Evolutionary conservation across 1,284 basidiomycete species (phyloP), one percentile per base, ranked within the genome.

Genomic region (Meira miltonrushii): DNA sequence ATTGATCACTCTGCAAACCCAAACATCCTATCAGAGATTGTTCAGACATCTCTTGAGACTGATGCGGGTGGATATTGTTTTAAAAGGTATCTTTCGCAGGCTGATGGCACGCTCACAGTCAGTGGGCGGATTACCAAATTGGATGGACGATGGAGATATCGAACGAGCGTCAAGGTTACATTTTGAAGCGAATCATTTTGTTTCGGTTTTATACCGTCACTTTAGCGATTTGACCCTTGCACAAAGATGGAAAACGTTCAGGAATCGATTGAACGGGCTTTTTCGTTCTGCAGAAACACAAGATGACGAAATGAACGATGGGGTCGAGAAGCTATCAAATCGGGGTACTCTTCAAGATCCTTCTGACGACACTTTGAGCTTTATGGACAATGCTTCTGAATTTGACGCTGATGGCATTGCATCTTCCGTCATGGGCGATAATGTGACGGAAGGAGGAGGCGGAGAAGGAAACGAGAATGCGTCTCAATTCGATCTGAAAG

Each of bases 41-140:
- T 69, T 70, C 66, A 70, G 68, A 33, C 38, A 66, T 50, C 61
- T 72, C 10, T 38, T 72, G 39, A 62, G 64, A 37, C 43, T 72
- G 55, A 67, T 67, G 25, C 43, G 68, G 19, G 66, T 66, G 37
- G 62, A 67, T 48, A 58, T 61, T 9, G 68, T 68, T 0, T 65
- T 72, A 51, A 19, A 66, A 11, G 12, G 52, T 9, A 56, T 61
- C 1, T 67, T 57, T 50, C 38, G 40, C 15, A 38, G 53, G 8
- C 28, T 33, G 28, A 61, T 68, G 51, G 64, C 66, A 51, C 55
- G 54, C 6, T 55, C 60, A 8, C 28, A 39, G 50, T 17, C 50
- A 13, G 23, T 23, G n/a, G 13, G 17, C 11, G 47, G 17, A 47
- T 54, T 15, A 55, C 58, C 33, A 60, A 59, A 11, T 48, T 59